Percentiles rank a stretch among this genome's conserved stretches.
These are phyloP conservation scores for Sphagnum magellanicum DNA, from an alignment of 228 moss, liverwort and hornwort genomes.

Conservation along the genomic window DNA sequence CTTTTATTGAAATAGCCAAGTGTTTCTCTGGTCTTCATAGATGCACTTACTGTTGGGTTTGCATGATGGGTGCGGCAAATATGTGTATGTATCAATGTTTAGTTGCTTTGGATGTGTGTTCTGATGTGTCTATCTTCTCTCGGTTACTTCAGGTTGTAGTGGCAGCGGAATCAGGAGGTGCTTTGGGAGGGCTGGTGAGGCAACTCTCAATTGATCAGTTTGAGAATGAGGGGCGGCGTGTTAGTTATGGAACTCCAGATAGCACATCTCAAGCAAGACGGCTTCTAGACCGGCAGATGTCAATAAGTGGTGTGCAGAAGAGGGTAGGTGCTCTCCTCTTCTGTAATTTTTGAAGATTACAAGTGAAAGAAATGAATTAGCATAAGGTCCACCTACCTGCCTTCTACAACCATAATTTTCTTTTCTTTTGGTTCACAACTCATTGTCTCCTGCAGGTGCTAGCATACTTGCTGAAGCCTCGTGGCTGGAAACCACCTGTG, in stretches of 20 bases:
- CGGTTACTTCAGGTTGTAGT: conserved; percentile 37
- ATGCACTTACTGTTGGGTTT: too few relatives aligned
- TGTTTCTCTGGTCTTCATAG: neutral
- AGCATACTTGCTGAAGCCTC: conserved; percentile 69
- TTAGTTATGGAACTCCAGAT: conserved; percentile 61
- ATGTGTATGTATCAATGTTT: neutral
- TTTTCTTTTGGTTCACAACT: too few relatives aligned
- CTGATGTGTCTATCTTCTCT: too few relatives aligned
- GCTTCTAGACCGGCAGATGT: conserved; percentile 59
- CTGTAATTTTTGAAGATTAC: too few relatives aligned
- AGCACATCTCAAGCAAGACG: conserved; percentile 42
- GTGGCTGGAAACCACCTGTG: conserved; percentile 91
- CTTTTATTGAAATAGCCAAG: too few relatives aligned
- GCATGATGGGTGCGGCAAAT: too few relatives aligned
- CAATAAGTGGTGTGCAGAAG: conserved; percentile 58
- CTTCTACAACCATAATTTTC: too few relatives aligned
- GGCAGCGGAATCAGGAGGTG: conserved; percentile 57
- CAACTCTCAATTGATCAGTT: conserved; percentile 67
- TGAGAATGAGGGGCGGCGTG: conserved; percentile 56
- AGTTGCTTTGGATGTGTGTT: neutral
- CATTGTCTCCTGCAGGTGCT: conserved; percentile 47
- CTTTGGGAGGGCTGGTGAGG: conserved; percentile 57
- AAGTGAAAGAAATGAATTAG: too few relatives aligned
- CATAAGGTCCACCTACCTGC: too few relatives aligned
- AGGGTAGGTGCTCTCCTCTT: conserved; percentile 20